Conservation (phyloP, 768 basidiomycete genomes). For the Tricholomella constricta region DNA sequence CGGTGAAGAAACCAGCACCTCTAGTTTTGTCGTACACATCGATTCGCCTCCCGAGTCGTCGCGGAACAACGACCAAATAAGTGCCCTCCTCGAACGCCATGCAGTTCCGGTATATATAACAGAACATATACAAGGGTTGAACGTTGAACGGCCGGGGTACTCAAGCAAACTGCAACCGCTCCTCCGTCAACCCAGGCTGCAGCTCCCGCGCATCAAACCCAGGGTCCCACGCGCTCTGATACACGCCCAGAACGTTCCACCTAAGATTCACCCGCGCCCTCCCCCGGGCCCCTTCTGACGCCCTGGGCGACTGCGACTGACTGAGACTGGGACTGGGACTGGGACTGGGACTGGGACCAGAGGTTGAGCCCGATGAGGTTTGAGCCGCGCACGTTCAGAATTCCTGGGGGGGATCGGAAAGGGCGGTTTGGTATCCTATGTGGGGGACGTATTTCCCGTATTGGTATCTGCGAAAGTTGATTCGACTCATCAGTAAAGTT, state of each 20-base stretch:
- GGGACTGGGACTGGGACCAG: slow-evolving; percentile 7
- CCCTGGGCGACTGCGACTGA: too few species aligned
- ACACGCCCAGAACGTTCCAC: slow-evolving; percentile 9
- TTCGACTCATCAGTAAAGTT: too few species aligned
- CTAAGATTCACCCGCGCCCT: slow-evolving; percentile 6
- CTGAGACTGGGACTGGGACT: too few species aligned
- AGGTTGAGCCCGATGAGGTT: slow-evolving; percentile 5
- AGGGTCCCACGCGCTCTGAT: slow-evolving; percentile 8
- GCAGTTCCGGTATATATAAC: too few species aligned
- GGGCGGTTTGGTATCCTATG: slow-evolving; percentile 8
- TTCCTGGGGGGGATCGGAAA: slow-evolving; percentile 7
- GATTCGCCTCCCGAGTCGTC: too few species aligned
- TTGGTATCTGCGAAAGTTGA: slow-evolving; percentile 7
- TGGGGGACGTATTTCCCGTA: slow-evolving; percentile 12
- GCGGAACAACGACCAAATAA: too few species aligned
- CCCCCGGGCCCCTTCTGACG: too few species aligned
- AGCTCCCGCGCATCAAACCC: slow-evolving; percentile 9
- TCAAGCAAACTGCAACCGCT: slow-evolving; percentile 2
- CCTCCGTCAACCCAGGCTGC: slow-evolving; percentile 2
- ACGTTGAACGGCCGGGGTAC: too few species aligned
- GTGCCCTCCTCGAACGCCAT: neutral
- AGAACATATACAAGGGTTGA: too few species aligned
- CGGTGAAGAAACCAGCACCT: too few species aligned
- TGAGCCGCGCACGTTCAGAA: slow-evolving; percentile 6
- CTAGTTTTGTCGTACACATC: too few species aligned